These are phyloP conservation scores for Micromonas pusilla DNA, from an alignment of 139 green algal genomes.

Conservation along the genomic window DNA sequence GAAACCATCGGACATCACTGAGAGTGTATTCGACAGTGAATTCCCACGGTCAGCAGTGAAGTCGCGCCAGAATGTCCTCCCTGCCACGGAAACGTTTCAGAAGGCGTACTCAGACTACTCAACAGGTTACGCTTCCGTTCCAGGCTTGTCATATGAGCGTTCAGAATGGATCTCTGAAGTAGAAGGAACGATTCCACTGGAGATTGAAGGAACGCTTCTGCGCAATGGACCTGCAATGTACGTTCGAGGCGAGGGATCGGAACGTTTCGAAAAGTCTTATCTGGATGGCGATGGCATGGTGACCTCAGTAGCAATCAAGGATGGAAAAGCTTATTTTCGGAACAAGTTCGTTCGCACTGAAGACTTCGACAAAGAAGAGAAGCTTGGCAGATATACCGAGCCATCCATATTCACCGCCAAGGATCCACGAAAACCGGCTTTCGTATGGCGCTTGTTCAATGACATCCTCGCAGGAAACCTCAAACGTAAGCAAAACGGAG, in stretches of 20 bases:
- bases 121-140: slow-evolving; percentile 35
- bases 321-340: slow-evolving; percentile 41
- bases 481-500: slow-evolving; percentile 36
- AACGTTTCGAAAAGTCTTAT: slow-evolving; percentile 36
- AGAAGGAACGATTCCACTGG: slow-evolving; percentile 28
- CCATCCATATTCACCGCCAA: slow-evolving; percentile 37
- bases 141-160: slow-evolving; percentile 26
- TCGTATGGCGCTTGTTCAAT: slow-evolving; percentile 19
- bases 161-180: slow-evolving; percentile 28
- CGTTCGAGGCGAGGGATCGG: slow-evolving; percentile 19
- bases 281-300: slow-evolving; percentile 43
- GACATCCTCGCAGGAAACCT: slow-evolving; percentile 35
- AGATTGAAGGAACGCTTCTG: slow-evolving; percentile 37
- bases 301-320: slow-evolving; percentile 34
- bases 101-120: slow-evolving; percentile 17
- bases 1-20: too few relatives aligned
- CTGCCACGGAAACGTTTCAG: slow-evolving; percentile 9
- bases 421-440: slow-evolving; percentile 31
- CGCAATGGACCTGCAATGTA: slow-evolving; percentile 41
- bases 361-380: slow-evolving; percentile 33
- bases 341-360: slow-evolving; percentile 42
- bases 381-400: slow-evolving; percentile 27
- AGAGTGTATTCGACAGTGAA: too few relatives aligned
- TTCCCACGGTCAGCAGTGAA: neutral
- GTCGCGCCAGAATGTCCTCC: neutral